These are phyloP conservation scores for Kluyveromyces nonfermentans DNA, from an alignment of 805 yeast genomes.

Conservation along the genomic window DNA sequence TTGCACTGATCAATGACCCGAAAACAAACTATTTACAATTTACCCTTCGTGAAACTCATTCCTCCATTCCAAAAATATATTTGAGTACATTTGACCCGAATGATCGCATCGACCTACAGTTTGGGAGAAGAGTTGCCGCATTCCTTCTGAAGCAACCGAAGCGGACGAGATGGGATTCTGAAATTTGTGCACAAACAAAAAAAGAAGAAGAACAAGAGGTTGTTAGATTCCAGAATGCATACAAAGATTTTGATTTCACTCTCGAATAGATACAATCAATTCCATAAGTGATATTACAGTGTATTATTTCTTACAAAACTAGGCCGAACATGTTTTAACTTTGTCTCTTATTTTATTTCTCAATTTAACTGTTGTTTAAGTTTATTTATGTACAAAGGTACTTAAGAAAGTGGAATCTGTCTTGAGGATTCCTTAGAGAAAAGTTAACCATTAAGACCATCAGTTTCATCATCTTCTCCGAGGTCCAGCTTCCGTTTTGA, in stretches of 20 bases:
- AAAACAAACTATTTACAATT: constrained; percentile 27
- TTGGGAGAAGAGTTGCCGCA: constrained; percentile 76
- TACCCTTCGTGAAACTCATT: constrained; percentile 28
- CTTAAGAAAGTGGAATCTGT: neutral
- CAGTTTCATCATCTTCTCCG: constrained; percentile 32
- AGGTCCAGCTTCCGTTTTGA: constrained; percentile 65
- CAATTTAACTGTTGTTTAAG: neutral
- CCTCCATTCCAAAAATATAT: constrained; percentile 24
- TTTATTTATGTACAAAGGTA: neutral
- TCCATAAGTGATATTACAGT: neutral
- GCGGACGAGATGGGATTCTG: constrained; percentile 62
- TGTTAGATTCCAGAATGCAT: constrained; percentile 48
- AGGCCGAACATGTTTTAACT: neutral
- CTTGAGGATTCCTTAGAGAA: neutral
- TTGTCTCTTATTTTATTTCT: no score
- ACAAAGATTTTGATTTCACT: constrained; percentile 46
- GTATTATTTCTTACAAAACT: neutral
- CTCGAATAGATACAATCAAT: constrained; percentile 2
- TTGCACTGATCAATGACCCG: constrained; percentile 21
- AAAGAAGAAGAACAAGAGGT: constrained; percentile 58
- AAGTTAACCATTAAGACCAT: constrained; percentile 18
- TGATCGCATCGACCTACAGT: constrained; percentile 59
- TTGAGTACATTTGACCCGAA: constrained; percentile 25
- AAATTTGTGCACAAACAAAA: constrained; percentile 48
- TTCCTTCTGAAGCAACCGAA: constrained; percentile 49